Conservation (phyloP, 768 basidiomycete genomes). For the Cytidiella melzeri region DNA sequence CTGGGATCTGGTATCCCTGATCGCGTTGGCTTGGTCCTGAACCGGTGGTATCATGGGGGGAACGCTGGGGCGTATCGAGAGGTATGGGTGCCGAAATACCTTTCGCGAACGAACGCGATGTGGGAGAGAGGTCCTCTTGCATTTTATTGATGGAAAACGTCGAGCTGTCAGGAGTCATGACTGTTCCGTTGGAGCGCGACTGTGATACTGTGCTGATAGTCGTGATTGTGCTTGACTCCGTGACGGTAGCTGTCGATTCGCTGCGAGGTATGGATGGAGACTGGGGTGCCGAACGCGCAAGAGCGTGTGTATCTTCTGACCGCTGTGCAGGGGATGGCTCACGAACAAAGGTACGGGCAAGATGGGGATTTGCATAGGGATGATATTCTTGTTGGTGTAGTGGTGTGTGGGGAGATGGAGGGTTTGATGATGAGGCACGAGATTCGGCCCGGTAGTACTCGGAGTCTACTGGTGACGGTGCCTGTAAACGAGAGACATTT, state of each 20-base stretch:
- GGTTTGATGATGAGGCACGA: conserved; percentile 29
- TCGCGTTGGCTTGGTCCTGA: neutral
- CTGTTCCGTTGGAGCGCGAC: conserved; percentile 20
- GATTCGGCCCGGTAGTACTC: conserved; percentile 12
- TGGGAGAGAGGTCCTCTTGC: conserved; percentile 10
- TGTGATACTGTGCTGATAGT: conserved; percentile 26
- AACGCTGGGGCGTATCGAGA: conserved; percentile 2
- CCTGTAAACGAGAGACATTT: conserved; percentile 11
- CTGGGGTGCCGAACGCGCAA: conserved; percentile 18
- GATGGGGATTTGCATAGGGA: conserved; percentile 79
- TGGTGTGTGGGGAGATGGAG: conserved; percentile 21
- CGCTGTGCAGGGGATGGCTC: conserved; percentile 3
- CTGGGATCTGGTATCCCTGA: neutral
- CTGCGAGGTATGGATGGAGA: conserved; percentile 33
- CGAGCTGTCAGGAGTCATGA: conserved; percentile 24
- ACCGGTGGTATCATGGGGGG: neutral
- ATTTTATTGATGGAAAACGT: conserved; percentile 16
- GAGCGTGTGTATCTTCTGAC: conserved; percentile 10
- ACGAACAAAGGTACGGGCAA: conserved; percentile 28
- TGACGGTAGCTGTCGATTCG: conserved; percentile 49
- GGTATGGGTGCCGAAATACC: conserved; percentile 21
- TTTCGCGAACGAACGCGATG: conserved; percentile 11
- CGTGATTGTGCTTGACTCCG: conserved; percentile 27
- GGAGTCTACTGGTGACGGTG: conserved; percentile 17
- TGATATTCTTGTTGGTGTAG: conserved; percentile 36